phyloP scores from a whole-genome alignment of 257 asterid genomes.

The Leptodermis oblonga region DNA sequence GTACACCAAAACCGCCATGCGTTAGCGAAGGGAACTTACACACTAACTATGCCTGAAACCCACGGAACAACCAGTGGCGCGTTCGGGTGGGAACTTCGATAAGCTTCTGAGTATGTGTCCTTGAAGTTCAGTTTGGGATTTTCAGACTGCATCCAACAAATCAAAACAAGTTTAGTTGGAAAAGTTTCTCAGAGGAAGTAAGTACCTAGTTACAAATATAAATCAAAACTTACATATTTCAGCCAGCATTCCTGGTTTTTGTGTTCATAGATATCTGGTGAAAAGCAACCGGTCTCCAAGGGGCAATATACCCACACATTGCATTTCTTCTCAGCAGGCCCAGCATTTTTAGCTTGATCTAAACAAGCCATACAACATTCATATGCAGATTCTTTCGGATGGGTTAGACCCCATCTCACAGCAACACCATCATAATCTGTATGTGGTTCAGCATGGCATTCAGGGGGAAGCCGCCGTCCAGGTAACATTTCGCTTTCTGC shows the following conservation, averaged over 20 bases:
- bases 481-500: slow-evolving; percentile 67
- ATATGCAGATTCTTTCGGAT: slow-evolving; percentile 87
- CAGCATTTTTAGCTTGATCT: slow-evolving; percentile 69
- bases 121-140: slow-evolving; percentile 63
- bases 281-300: slow-evolving; percentile 69
- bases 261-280: slow-evolving; percentile 88
- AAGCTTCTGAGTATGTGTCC: slow-evolving; percentile 67
- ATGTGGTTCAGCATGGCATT: slow-evolving; percentile 74
- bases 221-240: slow-evolving; percentile 56
- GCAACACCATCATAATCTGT: slow-evolving; percentile 88
- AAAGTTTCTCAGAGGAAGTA: not conserved
- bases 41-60: slow-evolving; percentile 69
- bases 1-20: slow-evolving; percentile 2
- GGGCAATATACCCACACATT: slow-evolving; percentile 96
- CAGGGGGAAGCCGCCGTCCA: slow-evolving; percentile 73
- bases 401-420: slow-evolving; percentile 89
- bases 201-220: not conserved
- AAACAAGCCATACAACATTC: slow-evolving; percentile 95
- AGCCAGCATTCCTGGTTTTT: slow-evolving; percentile 92
- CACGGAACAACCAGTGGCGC: slow-evolving; percentile 81
- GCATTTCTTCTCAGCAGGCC: slow-evolving; percentile 58
- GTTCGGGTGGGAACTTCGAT: slow-evolving; percentile 63
- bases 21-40: slow-evolving; percentile 10
- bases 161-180: slow-evolving; percentile 1
- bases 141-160: slow-evolving; percentile 56